Conservation (phyloP, 768 basidiomycete genomes). For the Ramaria rubella region DNA sequence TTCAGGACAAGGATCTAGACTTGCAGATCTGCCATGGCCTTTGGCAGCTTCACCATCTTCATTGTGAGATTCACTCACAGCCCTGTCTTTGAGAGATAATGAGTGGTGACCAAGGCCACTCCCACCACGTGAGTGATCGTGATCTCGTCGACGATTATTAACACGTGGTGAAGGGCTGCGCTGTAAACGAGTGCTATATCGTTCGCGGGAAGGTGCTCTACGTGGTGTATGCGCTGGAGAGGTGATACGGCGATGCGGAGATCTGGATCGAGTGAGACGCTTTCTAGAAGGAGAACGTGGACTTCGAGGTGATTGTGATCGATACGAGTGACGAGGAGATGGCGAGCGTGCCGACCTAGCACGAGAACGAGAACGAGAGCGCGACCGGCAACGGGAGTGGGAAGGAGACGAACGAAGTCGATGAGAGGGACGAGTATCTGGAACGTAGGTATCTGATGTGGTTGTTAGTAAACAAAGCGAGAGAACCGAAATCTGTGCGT, state of each 20-base stretch:
- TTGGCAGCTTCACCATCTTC: background rate
- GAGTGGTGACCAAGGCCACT: background rate
- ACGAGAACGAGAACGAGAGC: slow-evolving; percentile 4
- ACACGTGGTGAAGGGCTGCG: background rate
- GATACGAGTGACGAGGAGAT: background rate
- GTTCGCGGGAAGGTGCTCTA: background rate
- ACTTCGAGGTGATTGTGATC: background rate
- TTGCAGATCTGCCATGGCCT: background rate
- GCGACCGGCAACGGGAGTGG: background rate
- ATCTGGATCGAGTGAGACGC: background rate
- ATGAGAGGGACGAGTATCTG: background rate
- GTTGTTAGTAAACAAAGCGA: background rate
- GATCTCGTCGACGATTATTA: background rate
- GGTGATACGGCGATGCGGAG: background rate
- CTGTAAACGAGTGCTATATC: background rate
- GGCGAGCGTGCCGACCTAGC: background rate
- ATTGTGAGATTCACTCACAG: background rate
- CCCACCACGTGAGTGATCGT: background rate
- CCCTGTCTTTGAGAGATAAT: background rate
- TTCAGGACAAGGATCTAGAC: background rate
- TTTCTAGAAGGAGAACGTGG: background rate
- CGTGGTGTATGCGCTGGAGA: background rate
- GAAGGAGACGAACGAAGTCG: background rate
- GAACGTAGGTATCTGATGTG: slow-evolving; percentile 4
- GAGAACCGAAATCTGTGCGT: background rate